A percentile compares a stretch with the other conserved stretches of the same genome.
Evolutionary conservation across 306 rosid species (phyloP).

Genomic region (Luffa acutangula): DNA sequence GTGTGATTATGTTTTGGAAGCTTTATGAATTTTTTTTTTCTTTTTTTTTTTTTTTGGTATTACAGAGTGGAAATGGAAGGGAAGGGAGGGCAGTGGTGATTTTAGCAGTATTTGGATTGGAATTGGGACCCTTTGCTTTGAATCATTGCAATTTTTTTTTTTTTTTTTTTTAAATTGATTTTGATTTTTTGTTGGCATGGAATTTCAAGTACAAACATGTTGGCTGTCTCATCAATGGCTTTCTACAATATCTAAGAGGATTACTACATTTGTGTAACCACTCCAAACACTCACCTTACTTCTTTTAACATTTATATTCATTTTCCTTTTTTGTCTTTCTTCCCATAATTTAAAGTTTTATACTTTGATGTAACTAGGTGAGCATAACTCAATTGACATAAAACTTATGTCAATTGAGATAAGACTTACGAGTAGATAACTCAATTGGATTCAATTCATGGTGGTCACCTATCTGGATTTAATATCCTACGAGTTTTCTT

Average conservation of each 20-base stretch:
- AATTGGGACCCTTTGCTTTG: background rate
- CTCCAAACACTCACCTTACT: background rate
- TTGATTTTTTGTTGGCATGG: background rate
- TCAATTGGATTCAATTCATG: too few species aligned
- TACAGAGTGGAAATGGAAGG: background rate
- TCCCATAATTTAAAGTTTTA: background rate
- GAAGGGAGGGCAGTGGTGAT: background rate
- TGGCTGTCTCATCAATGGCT: conserved; percentile 4
- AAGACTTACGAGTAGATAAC: too few species aligned
- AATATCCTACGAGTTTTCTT: too few species aligned
- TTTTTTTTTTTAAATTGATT: background rate
- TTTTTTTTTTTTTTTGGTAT: background rate
- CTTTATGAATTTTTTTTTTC: background rate
- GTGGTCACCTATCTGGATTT: too few species aligned
- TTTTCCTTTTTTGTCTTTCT: background rate
- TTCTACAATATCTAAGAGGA: background rate
- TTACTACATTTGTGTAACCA: background rate
- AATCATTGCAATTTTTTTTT: background rate
- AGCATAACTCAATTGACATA: too few species aligned
- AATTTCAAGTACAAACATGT: background rate
- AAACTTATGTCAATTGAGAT: too few species aligned
- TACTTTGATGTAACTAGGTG: too few species aligned
- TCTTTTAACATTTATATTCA: background rate
- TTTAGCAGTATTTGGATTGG: background rate
- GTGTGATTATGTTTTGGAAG: conserved; percentile 10